Evolutionary conservation across 2,329 filamentous ascomycete genomes (phyloP).

Genomic region (Verticillium alfalfae): DNA sequence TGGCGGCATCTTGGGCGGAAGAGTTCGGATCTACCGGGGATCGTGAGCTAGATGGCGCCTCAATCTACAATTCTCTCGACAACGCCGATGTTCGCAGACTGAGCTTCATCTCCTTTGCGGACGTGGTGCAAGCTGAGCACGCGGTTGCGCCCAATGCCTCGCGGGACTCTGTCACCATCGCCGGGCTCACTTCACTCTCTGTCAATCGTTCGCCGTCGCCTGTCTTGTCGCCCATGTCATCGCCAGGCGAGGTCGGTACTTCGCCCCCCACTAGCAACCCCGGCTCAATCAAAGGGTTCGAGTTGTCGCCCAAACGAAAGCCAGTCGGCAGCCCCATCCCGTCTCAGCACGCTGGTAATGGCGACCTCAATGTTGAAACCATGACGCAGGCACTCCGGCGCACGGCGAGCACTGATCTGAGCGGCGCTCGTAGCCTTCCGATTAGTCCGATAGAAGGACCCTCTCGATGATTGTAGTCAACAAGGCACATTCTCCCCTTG

Average conservation of each 20-base stretch:
- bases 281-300: constrained; percentile 67
- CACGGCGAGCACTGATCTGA: constrained; percentile 78
- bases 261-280: constrained; percentile 75
- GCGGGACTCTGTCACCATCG: constrained; percentile 65
- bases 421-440: constrained; percentile 48
- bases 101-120: constrained; percentile 94
- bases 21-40: constrained; percentile 51
- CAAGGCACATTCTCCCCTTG: background rate
- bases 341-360: constrained; percentile 45
- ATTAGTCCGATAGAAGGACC: constrained; percentile 48
- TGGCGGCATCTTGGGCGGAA: constrained; percentile 48
- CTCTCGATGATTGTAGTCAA: background rate
- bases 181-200: constrained; percentile 59
- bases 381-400: constrained; percentile 85
- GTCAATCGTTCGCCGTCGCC: constrained; percentile 72
- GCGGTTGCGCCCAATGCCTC: constrained; percentile 36
- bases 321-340: constrained; percentile 60
- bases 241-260: constrained; percentile 53
- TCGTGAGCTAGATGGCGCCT: constrained; percentile 52
- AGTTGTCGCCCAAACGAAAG: constrained; percentile 59
- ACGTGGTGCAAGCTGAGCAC: constrained; percentile 74
- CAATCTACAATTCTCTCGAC: constrained; percentile 75
- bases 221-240: constrained; percentile 72
- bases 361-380: constrained; percentile 84
- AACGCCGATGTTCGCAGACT: constrained; percentile 73